phyloP scores from a whole-genome alignment of 2,329 filamentous ascomycete species.

The Dactylellina drechsleri region DNA sequence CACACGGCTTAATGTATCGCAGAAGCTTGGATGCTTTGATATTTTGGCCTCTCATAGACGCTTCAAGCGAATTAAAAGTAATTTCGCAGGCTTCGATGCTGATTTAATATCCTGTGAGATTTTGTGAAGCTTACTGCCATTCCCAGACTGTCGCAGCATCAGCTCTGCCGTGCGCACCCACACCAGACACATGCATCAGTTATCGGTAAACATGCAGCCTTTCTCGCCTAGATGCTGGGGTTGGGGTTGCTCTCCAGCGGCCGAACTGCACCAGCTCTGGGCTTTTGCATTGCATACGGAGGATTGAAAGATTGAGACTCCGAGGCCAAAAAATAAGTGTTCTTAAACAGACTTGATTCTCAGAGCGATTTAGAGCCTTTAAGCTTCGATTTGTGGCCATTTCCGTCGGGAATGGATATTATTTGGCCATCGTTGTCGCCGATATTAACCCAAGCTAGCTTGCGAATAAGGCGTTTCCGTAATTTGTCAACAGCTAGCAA shows the following conservation, averaged over 20 bases:
- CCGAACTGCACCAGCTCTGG: slow-evolving; percentile 6
- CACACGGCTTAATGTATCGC: no score
- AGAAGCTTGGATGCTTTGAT: no score
- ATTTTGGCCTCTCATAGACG: no score
- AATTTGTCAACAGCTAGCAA: slow-evolving; percentile 7
- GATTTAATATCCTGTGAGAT: slow-evolving; percentile 16
- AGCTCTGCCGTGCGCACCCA: slow-evolving; percentile 22
- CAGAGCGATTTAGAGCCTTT: no score
- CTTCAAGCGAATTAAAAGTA: no score
- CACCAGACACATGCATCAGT: slow-evolving; percentile 40
- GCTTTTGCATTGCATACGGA: no score
- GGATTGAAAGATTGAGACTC: slow-evolving; percentile 22
- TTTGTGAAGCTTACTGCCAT: background rate
- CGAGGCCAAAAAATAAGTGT: slow-evolving; percentile 50
- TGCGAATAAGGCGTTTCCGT: slow-evolving; percentile 30
- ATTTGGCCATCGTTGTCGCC: slow-evolving; percentile 10
- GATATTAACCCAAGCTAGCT: background rate
- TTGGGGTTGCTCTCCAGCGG: background rate
- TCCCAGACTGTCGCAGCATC: slow-evolving; percentile 12
- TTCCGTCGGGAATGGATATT: no score
- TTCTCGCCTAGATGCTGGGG: slow-evolving; percentile 50
- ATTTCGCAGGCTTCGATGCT: no score
- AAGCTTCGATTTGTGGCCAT: no score
- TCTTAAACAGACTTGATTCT: no score
- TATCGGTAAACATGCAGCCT: slow-evolving; percentile 52